Evolutionary conservation across 129 eudicot species (phyloP), one percentile per base, ranked within the genome.

Genomic region (Saposhnikovia divaricata): DNA sequence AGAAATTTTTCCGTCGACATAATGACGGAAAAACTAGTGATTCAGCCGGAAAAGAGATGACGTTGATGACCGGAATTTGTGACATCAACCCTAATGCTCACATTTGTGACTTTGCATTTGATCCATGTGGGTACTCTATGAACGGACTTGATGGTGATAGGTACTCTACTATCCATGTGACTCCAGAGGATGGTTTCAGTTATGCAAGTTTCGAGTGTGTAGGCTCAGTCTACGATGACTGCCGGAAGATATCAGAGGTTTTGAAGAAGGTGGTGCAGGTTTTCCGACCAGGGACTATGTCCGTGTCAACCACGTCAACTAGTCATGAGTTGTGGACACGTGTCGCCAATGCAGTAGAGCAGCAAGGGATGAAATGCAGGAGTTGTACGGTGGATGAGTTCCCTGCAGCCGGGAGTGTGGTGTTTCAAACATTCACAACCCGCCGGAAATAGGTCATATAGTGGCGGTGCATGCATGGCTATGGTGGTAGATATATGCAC

Each of bases 91-190:
- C 82, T 37, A 86, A 85, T 45, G 87, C 96, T 1, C 75, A 83
- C 10, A 89, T 92, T 23, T 92, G 97, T 42, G 97, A 92, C 78
- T 92, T 88, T 34, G 96, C 90, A 4, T 92, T 92, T 63, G 97
- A 92, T 73, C 97, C 97, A 2, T 92, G 97, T 48, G 97, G 97
- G 39, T 92, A 92, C 73, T 92, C 97, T 0, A 92, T 92, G 97
- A 92, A 92, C 19, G 97, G 92, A 2, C 63, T 92, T 6, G 96
- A 87, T 39, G 86, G 89, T 3, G 87, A 84, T 4, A 89, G 97
- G 40, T 92, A 92, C 74, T 92, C 97, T 0, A 92, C 97, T 0
- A 91, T 92, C 66, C 97, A 92, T 75, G 96, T 92, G 61, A 92
- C 97, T 12, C 97, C 97, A 0, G 97, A 92, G 81, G 96, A 92